phyloP scores from a whole-genome alignment of 2,329 filamentous ascomycete genomes.

The Verticillium dahliae region DNA sequence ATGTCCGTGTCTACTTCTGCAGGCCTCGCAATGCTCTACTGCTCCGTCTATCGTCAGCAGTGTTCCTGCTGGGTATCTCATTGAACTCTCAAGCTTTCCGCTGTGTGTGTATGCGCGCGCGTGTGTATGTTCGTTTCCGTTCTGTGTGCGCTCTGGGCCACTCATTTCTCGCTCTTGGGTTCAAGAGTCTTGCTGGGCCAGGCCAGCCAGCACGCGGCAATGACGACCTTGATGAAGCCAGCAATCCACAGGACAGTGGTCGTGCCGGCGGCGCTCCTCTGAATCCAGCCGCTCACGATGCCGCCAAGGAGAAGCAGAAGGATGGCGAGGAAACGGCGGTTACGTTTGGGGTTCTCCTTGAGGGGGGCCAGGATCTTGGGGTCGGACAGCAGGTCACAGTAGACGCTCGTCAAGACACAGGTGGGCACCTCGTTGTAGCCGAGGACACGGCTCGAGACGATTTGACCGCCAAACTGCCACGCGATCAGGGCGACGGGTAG shows the following conservation, averaged over 20 bases:
- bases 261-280: slow-evolving; percentile 32
- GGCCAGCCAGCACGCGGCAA: slow-evolving; percentile 26
- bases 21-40: neutral
- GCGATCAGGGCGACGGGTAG: slow-evolving; percentile 41
- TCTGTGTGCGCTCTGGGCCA: neutral
- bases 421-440: slow-evolving; percentile 48
- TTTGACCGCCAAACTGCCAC: slow-evolving; percentile 47
- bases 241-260: slow-evolving; percentile 36
- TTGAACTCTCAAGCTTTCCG: neutral
- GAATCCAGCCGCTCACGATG: slow-evolving; percentile 41
- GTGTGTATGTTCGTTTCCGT: neutral
- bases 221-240: slow-evolving; percentile 34
- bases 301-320: slow-evolving; percentile 39
- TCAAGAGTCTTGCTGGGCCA: slow-evolving; percentile 19
- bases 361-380: slow-evolving; percentile 33
- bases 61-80: neutral
- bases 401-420: slow-evolving; percentile 47
- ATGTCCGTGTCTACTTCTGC: neutral
- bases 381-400: slow-evolving; percentile 47
- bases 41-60: neutral
- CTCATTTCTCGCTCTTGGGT: slow-evolving; percentile 8
- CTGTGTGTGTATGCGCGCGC: neutral
- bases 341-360: slow-evolving; percentile 39
- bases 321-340: slow-evolving; percentile 37
- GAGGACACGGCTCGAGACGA: slow-evolving; percentile 39